phyloP scores from a whole-genome alignment of 768 basidiomycete species.

The Boletus rubroflammeus region DNA sequence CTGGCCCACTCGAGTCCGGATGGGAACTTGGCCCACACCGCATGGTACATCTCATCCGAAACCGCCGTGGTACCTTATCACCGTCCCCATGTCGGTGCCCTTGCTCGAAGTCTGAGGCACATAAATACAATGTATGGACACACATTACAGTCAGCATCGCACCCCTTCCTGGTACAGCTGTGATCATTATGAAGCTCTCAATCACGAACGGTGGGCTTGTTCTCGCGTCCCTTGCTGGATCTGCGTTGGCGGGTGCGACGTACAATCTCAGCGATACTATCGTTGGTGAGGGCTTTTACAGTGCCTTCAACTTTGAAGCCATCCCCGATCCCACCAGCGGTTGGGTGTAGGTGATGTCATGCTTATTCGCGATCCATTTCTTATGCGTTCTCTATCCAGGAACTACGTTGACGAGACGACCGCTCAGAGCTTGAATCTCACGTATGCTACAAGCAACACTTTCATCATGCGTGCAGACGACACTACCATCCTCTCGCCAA shows the following conservation, averaged over 20 bases:
- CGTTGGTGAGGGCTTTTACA: slow-evolving; percentile 31
- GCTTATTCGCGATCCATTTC: neutral
- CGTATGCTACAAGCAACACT: slow-evolving; percentile 23
- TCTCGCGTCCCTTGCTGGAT: slow-evolving; percentile 12
- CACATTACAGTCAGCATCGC: neutral
- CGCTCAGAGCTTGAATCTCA: slow-evolving; percentile 28
- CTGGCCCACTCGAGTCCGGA: neutral
- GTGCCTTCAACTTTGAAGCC: slow-evolving; percentile 31
- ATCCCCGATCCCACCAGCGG: slow-evolving; percentile 37
- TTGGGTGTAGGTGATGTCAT: slow-evolving; percentile 29
- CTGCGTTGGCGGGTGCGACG: slow-evolving; percentile 17
- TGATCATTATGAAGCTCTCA: slow-evolving; percentile 17
- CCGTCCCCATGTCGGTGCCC: neutral
- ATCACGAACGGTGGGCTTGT: neutral
- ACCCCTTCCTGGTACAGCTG: neutral
- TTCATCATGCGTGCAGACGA: slow-evolving; percentile 39
- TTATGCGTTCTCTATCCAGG: slow-evolving; percentile 12
- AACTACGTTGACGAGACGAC: slow-evolving; percentile 33
- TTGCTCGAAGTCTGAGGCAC: neutral
- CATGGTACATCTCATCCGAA: slow-evolving; percentile 1
- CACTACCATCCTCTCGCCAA: slow-evolving; percentile 27
- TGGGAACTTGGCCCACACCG: neutral
- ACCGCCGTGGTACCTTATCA: neutral
- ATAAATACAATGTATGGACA: slow-evolving; percentile 15
- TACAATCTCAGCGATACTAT: slow-evolving; percentile 29